phyloP scores from a whole-genome alignment of 768 basidiomycete species.

The Panus rudis region DNA sequence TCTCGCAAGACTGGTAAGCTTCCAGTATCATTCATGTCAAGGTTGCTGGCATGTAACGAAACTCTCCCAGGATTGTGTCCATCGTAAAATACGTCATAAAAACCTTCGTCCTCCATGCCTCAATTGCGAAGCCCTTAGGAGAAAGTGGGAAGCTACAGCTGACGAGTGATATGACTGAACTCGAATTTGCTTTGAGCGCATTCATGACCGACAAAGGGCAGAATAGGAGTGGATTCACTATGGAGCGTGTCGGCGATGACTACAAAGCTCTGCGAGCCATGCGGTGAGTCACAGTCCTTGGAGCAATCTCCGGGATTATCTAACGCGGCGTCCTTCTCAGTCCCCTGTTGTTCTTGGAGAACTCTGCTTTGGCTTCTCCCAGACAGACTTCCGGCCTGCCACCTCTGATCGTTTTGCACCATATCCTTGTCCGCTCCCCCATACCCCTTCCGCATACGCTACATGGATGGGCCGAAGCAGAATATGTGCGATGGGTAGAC shows the following conservation, averaged over 20 bases:
- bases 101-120: constrained; percentile 90
- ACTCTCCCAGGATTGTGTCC: constrained; percentile 18
- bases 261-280: constrained; percentile 81
- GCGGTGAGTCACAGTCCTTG: constrained; percentile 56
- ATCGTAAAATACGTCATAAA: constrained; percentile 77
- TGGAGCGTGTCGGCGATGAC: constrained; percentile 79
- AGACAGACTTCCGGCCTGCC: constrained; percentile 72
- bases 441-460: constrained; percentile 80
- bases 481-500: constrained; percentile 94
- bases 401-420: constrained; percentile 82
- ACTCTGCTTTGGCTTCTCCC: constrained; percentile 55
- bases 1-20: constrained; percentile 67
- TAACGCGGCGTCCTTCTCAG: constrained; percentile 29
- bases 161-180: constrained; percentile 92
- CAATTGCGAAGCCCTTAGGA: constrained; percentile 83
- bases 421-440: constrained; percentile 85
- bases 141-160: constrained; percentile 93
- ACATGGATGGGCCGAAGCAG: constrained; percentile 92
- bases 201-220: constrained; percentile 52
- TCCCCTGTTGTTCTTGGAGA: constrained; percentile 86
- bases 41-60: neutral
- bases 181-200: constrained; percentile 86
- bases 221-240: constrained; percentile 51
- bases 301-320: neutral
- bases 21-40: neutral